Evolutionary conservation across 2,329 filamentous ascomycete species (phyloP).

Genomic region (Leptographium wingfieldii): DNA sequence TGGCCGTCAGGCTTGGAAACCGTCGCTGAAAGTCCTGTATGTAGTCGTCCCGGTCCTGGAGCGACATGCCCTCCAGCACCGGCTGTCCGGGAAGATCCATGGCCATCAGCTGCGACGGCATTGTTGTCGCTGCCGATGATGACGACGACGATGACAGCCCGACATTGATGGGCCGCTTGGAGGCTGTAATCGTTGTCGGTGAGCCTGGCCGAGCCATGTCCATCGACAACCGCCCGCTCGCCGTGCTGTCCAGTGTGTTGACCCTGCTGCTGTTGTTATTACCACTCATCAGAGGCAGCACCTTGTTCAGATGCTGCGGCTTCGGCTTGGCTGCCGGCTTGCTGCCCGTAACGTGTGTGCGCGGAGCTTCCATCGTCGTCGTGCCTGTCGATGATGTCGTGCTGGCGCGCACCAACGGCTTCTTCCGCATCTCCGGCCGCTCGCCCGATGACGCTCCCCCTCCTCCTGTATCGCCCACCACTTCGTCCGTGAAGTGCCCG

Average conservation of each 20-base stretch:
- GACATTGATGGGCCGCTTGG: conserved; percentile 2
- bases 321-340: conserved; percentile 48
- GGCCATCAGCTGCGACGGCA: conserved; percentile 24
- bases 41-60: conserved; percentile 52
- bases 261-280: too few species aligned
- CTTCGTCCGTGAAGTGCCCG: conserved; percentile 64
- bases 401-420: conserved; percentile 4
- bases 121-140: conserved; percentile 4
- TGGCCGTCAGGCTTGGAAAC: conserved; percentile 71
- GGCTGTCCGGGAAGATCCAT: conserved; percentile 35
- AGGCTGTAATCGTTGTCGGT: conserved; percentile 23
- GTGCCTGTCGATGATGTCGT: neutral
- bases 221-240: conserved; percentile 1
- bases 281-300: conserved; percentile 1
- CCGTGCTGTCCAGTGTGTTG: conserved; percentile 24
- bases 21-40: conserved; percentile 64
- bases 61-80: conserved; percentile 37
- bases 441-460: conserved; percentile 4
- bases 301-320: conserved; percentile 45
- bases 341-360: neutral
- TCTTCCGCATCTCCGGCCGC: conserved; percentile 6
- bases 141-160: neutral
- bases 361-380: neutral
- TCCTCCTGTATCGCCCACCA: conserved; percentile 20
- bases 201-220: conserved; percentile 23